A percentile compares a stretch with the other conserved stretches of the same genome.
phyloP scores from a whole-genome alignment of 2,329 filamentous ascomycete species.

The Teratosphaeria pseudoeucalypti region DNA sequence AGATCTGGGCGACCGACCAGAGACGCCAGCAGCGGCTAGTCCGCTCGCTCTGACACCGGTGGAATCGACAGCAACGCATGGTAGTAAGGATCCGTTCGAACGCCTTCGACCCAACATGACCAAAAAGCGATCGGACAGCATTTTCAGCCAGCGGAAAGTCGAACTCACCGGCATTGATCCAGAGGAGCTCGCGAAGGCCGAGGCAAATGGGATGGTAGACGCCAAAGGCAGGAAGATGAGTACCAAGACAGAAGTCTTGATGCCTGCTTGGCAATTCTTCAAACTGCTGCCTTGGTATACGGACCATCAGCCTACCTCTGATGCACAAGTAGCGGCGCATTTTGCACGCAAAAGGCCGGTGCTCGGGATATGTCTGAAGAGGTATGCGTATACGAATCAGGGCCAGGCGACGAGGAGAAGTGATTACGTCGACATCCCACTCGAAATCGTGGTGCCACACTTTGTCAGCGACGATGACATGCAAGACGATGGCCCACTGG shows the following conservation, averaged over 20 bases:
- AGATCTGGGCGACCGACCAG: constrained; percentile 26
- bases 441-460: constrained; percentile 72
- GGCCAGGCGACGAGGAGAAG: constrained; percentile 62
- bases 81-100: constrained; percentile 20
- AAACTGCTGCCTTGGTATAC: constrained; percentile 90
- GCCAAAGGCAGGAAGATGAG: constrained; percentile 18
- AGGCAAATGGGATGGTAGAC: constrained; percentile 24
- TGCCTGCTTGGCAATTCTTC: constrained; percentile 97
- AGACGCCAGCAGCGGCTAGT: constrained; percentile 20
- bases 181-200: constrained; percentile 30
- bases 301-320: constrained; percentile 50
- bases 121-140: constrained; percentile 37
- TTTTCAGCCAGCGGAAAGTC: constrained; percentile 37
- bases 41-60: constrained; percentile 9
- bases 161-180: constrained; percentile 23
- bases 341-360: constrained; percentile 75
- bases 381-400: constrained; percentile 65
- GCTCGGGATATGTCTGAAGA: constrained; percentile 83
- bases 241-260: constrained; percentile 68
- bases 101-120: constrained; percentile 25
- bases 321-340: constrained; percentile 77
- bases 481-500: constrained; percentile 55
- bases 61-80: constrained; percentile 10
- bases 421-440: constrained; percentile 83
- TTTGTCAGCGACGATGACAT: constrained; percentile 76